Evolutionary conservation across 306 rosid genomes (phyloP), one percentile per base, ranked within the genome.

Genomic region (Acmispon strigosus): DNA sequence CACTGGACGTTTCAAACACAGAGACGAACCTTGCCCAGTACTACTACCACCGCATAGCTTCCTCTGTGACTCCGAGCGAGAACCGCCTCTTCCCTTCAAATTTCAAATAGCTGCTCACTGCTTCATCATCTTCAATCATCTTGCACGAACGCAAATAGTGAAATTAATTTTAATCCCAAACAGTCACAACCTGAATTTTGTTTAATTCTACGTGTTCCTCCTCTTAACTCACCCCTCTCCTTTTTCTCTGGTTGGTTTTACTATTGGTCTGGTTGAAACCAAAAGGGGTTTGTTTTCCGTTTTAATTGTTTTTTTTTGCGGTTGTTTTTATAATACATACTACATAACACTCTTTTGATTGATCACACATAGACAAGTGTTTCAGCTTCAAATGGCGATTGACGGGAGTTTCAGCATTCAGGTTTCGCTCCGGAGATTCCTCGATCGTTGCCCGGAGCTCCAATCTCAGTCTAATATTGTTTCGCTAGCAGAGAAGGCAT

Each of bases 361-460:
- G 68, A 7, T 57, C 8, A n/a, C 3, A 13, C 39, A 41, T 27
- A 50, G 53, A 43, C 2, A 43, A 24, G 72, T 51, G 6, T 56
- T 76, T 56, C 60, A 59, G 78, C 20, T 77, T 19, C 64, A 69
- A 66, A 92, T 88, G 91, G 86, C 91, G 13, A 83, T 86, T 50
- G 96, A 90, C 45, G 92, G 92, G 11, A 90, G 93, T 72, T 93
- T 93, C 69, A 76, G 74, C 12, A 22, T 85, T 50, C 65, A 81
- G 17, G 81, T 82, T 24, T 73, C 96, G 10, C 82, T 93, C 45
- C 83, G 78, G 76, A 81, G 89, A 54, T 85, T 93, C 55, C 84
- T 90, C 59, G 78, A 79, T 19, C 93, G 96, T 62, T 88, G 90
- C 73, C 91, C 96, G 2, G 75, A 86, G 80, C 96, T 93, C n/a